phyloP scores from a whole-genome alignment of 352 stramenopile genomes.

The Thalassiosira gravida region DNA sequence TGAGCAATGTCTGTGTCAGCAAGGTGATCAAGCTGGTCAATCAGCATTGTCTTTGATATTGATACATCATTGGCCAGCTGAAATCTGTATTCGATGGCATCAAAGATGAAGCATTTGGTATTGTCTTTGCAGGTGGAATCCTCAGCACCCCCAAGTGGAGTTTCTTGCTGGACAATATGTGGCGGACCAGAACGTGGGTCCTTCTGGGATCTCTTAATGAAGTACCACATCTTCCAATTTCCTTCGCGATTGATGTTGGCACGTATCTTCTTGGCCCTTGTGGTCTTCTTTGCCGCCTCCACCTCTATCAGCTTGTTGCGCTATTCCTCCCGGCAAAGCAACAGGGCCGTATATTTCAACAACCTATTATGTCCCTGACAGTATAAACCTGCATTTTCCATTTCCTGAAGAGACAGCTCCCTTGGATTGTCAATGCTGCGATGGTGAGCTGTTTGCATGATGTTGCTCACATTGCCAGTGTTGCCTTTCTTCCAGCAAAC shows the following conservation, averaged over 20 bases:
- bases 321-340: not conserved
- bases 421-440: not conserved
- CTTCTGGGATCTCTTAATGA: conserved; percentile 13
- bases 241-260: too few species aligned
- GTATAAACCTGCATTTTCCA: not conserved
- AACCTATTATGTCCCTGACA: not conserved
- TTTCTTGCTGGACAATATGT: not conserved
- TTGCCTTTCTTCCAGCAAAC: conserved; percentile 13
- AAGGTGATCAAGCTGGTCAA: conserved; percentile 25
- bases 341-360: not conserved
- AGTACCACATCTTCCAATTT: conserved; percentile 39
- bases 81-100: conserved; percentile 1
- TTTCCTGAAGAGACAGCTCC: not conserved
- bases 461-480: not conserved
- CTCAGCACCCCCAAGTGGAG: not conserved
- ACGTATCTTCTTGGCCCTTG: not conserved
- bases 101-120: not conserved
- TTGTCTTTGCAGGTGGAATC: not conserved
- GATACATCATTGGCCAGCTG: not conserved
- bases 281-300: not conserved
- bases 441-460: not conserved
- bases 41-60: conserved; percentile 5
- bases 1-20: conserved; percentile 4
- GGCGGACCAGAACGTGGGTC: not conserved
- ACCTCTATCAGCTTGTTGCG: not conserved